Evolutionary conservation across 352 stramenopile species (phyloP), one percentile per base, ranked within the genome.

Genomic region (Phytophthora fragariae): DNA sequence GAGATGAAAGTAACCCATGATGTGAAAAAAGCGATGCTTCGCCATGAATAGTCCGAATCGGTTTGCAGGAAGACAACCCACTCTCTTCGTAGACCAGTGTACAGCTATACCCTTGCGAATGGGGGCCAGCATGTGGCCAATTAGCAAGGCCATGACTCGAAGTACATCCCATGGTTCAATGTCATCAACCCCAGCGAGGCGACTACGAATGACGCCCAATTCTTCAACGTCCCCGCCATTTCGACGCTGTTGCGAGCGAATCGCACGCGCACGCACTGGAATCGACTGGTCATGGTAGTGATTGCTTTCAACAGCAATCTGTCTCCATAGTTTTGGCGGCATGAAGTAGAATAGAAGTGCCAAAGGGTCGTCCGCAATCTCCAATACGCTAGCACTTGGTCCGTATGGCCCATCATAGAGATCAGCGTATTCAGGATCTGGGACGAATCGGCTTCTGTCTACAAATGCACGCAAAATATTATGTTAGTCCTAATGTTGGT

Each of bases 311-410:
- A 44, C 14, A 10, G 64, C 56, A 41, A 71, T 59, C 9, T 71
- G 64, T 1, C 2, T 15, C 64, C 64, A 65, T 27, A 71, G 9
- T 17, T 60, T 60, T 2, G 57, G 57, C 5, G 57, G 49, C 37
- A 72, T 46, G 17, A 72, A 72, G 17, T 66, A 72, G 29, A 67
- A 72, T n/a, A 72, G 35, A 5, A 68, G 52, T 5, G 57, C 65
- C 21, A 68, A 27, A 5, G 65, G 57, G 15, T 62, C 29, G 4
- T 68, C 41, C 0, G 39, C 56, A 6, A 71, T 24, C 0, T 1
- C 3, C 19, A 70, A n/a, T 0, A 56, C 63, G 24, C 52, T 72
- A 7, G 54, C 47, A 15, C 21, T 56, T 19, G 64, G 46, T 46
- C 64, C 47, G 33, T 65, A 72, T 5, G 56, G 35, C 2, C 46